Evolutionary conservation across 2,329 filamentous ascomycete genomes (phyloP).

Genomic region (Ramularia endophylla): DNA sequence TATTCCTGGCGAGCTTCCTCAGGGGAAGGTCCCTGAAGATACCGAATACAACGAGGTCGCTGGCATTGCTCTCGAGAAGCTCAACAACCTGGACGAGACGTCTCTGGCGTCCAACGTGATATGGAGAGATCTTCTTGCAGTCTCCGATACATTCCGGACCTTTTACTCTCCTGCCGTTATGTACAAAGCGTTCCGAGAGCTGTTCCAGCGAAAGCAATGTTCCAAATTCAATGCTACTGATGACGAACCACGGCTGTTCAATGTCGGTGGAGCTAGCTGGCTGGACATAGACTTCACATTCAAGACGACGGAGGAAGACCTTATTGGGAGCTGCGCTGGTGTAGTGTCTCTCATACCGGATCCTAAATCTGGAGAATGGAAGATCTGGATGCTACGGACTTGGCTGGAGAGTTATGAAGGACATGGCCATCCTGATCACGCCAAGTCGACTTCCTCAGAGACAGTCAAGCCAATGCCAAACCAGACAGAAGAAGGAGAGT

Average conservation of each 20-base stretch:
- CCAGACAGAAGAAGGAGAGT: slow-evolving; percentile 15
- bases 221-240: too few relatives aligned
- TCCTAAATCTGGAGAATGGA: slow-evolving; percentile 33
- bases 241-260: too few relatives aligned
- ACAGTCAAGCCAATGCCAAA: slow-evolving; percentile 8
- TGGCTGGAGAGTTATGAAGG: slow-evolving; percentile 34
- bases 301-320: too few relatives aligned
- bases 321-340: too few relatives aligned
- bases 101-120: slow-evolving; percentile 13
- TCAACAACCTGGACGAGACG: slow-evolving; percentile 14
- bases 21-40: slow-evolving; percentile 10
- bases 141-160: slow-evolving; percentile 53
- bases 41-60: slow-evolving; percentile 14
- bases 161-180: slow-evolving; percentile 43
- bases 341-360: slow-evolving; percentile 30
- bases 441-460: slow-evolving; percentile 25
- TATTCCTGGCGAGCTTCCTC: slow-evolving; percentile 20
- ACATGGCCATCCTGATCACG: slow-evolving; percentile 27
- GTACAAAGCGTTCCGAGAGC: slow-evolving; percentile 30
- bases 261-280: too few relatives aligned
- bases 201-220: too few relatives aligned
- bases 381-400: slow-evolving; percentile 36
- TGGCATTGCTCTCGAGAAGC: slow-evolving; percentile 7
- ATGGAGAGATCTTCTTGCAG: slow-evolving; percentile 54
- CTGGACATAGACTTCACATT: too few relatives aligned